phyloP scores from a whole-genome alignment of 106 monocot species.

The Dendrobium nobile region DNA sequence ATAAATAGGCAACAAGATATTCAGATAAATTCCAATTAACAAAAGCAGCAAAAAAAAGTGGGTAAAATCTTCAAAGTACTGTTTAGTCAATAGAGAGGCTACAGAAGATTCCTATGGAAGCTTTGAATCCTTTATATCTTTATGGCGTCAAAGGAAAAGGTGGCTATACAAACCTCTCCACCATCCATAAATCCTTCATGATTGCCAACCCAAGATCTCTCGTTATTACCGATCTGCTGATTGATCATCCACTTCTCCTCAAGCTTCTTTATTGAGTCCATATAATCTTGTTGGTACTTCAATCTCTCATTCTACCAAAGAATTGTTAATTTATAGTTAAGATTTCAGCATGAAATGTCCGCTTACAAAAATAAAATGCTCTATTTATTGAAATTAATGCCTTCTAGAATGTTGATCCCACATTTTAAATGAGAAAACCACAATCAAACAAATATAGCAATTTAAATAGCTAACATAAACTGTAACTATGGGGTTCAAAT shows the following conservation, averaged over 20 bases:
- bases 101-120: background rate
- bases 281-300: conserved; percentile 61
- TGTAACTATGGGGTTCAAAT: background rate
- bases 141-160: background rate
- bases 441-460: conserved; percentile 4
- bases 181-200: conserved; percentile 21
- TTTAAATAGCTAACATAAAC: background rate
- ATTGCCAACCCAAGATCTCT: conserved; percentile 18
- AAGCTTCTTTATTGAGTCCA: conserved; percentile 67
- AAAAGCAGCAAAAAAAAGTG: background rate
- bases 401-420: background rate
- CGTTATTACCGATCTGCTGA: conserved; percentile 29
- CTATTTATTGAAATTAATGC: background rate
- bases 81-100: background rate
- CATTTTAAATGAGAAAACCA: background rate
- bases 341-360: background rate
- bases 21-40: background rate
- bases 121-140: background rate
- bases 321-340: background rate
- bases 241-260: conserved; percentile 61
- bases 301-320: conserved; percentile 44
- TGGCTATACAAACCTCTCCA: conserved; percentile 27
- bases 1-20: background rate
- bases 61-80: background rate
- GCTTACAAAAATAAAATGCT: background rate